These are phyloP conservation scores for Fusarium palustre DNA, from an alignment of 2,329 filamentous ascomycete species.

Conservation along the genomic window DNA sequence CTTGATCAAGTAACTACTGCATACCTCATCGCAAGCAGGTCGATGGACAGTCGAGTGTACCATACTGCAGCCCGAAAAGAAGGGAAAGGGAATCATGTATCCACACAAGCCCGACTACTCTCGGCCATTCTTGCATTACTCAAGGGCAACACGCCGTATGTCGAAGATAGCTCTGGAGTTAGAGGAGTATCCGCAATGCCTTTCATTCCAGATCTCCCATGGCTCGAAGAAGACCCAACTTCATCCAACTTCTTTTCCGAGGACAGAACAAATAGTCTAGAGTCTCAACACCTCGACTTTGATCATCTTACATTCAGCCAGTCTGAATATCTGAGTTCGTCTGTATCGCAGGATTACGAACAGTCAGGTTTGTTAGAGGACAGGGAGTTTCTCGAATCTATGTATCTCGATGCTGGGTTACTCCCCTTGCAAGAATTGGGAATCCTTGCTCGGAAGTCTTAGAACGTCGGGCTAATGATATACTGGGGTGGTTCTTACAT, in stretches of 20 bases:
- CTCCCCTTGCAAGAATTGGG: neutral
- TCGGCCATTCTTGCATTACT: neutral
- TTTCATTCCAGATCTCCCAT: neutral
- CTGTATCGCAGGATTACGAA: neutral
- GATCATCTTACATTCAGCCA: rapidly evolving
- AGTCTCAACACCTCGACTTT: neutral
- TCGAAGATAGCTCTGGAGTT: rapidly evolving
- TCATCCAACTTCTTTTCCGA: neutral
- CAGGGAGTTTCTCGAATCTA: neutral
- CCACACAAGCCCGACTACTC: neutral
- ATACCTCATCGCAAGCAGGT: neutral
- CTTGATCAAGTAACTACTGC: neutral
- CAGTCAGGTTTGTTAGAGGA: rapidly evolving
- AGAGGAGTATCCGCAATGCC: neutral
- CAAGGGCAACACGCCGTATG: rapidly evolving
- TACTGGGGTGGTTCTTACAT: too few species aligned
- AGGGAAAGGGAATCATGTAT: neutral
- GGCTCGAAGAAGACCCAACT: neutral
- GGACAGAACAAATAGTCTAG: neutral
- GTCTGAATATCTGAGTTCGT: neutral
- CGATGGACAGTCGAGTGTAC: neutral
- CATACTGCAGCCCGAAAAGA: rapidly evolving
- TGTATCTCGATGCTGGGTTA: neutral
- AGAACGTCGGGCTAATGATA: rapidly evolving
- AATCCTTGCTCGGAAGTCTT: neutral